A percentile compares a stretch with the other conserved stretches of the same genome.
Conservation (phyloP, 2,329 filamentous ascomycete genomes). For the Knufia fluminis region DNA sequence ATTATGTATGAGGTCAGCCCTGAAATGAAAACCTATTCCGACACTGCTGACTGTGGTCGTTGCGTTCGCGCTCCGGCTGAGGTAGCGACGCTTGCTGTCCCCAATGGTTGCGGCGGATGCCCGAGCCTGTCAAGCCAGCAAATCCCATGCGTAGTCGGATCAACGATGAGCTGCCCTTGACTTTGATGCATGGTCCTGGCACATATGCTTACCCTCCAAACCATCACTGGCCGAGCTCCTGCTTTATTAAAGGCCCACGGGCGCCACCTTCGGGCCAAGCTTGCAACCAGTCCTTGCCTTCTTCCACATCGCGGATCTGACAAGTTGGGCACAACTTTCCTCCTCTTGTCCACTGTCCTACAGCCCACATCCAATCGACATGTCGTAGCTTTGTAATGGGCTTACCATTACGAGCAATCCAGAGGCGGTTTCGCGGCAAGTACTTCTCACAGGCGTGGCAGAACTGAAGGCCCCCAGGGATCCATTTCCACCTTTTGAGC, state of each 20-base stretch:
- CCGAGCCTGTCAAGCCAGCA: too few relatives aligned
- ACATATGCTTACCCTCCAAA: neutral
- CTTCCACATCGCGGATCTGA: neutral
- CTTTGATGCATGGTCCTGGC: too few relatives aligned
- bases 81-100: too few relatives aligned
- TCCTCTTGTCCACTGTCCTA: constrained; percentile 4
- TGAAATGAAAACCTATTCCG: too few relatives aligned
- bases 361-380: constrained; percentile 10
- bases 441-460: constrained; percentile 9
- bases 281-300: constrained; percentile 5
- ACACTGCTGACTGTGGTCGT: too few relatives aligned
- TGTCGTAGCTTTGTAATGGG: neutral
- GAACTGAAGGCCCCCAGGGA: constrained; percentile 4
- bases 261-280: neutral
- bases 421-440: constrained; percentile 8
- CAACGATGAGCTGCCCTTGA: too few relatives aligned
- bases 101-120: too few relatives aligned
- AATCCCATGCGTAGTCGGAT: too few relatives aligned
- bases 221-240: neutral
- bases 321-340: constrained; percentile 6
- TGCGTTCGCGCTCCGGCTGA: too few relatives aligned
- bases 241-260: neutral
- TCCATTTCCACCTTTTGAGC: constrained; percentile 6
- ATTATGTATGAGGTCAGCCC: too few relatives aligned
- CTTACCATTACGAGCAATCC: neutral